Conservation (phyloP, 371 early-diverging fungal species). For the Quaeritorhiza haematococci region DNA sequence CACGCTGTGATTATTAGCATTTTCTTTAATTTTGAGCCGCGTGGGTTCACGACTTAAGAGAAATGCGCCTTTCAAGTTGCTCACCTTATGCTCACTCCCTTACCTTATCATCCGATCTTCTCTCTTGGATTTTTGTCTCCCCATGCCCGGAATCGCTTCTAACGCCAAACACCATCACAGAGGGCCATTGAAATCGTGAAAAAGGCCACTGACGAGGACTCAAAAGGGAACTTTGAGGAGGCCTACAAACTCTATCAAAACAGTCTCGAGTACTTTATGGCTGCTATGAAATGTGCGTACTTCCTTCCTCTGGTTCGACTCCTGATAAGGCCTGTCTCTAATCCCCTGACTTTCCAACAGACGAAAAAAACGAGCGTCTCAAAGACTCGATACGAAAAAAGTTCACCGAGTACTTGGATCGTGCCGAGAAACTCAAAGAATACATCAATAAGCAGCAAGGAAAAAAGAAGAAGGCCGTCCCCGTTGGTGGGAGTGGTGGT, state of each 20-base stretch:
- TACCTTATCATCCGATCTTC: neutral
- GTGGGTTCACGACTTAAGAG: neutral
- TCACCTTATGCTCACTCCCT: too few species aligned
- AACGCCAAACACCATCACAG: slow-evolving; percentile 15
- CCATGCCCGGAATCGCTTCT: too few species aligned
- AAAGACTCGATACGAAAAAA: slow-evolving; percentile 86
- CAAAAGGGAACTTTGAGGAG: slow-evolving; percentile 82
- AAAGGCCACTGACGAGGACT: slow-evolving; percentile 90
- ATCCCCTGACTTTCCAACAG: slow-evolving; percentile 36
- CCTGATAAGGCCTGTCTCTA: neutral
- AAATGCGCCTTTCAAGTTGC: neutral
- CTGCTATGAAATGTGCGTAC: slow-evolving; percentile 85
- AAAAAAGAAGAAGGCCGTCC: slow-evolving; percentile 57
- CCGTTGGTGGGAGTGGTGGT: slow-evolving; percentile 26
- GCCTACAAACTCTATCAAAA: slow-evolving; percentile 84
- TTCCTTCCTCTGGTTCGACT: neutral
- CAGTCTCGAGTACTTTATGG: slow-evolving; percentile 88
- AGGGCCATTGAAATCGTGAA: slow-evolving; percentile 67
- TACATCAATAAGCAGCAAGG: slow-evolving; percentile 66
- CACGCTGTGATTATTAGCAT: neutral
- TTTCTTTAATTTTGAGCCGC: neutral
- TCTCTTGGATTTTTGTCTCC: neutral
- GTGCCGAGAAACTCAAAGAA: slow-evolving; percentile 91
- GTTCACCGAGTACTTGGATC: slow-evolving; percentile 84
- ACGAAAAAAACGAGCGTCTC: slow-evolving; percentile 87